phyloP scores from a whole-genome alignment of 257 asterid species.

The Buddleja alternifolia region DNA sequence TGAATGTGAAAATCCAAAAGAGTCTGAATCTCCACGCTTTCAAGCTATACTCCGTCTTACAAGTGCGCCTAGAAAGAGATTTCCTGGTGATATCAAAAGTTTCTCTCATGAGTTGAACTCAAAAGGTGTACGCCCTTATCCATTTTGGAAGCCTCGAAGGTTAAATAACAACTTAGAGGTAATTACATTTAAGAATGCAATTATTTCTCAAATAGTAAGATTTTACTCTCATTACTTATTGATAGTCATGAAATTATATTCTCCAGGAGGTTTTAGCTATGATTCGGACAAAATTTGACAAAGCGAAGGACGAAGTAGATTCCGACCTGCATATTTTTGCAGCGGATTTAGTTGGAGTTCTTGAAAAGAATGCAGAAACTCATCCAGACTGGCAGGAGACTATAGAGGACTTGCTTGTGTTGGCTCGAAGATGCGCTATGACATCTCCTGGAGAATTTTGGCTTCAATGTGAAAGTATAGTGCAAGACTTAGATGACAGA shows the following conservation, averaged over 20 bases:
- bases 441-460: constrained; percentile 93
- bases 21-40: constrained; percentile 96
- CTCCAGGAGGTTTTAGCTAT: constrained; percentile 86
- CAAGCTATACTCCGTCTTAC: constrained; percentile 98
- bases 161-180: constrained; percentile 96
- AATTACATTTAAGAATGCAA: constrained; percentile 20
- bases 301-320: constrained; percentile 99
- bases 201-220: constrained; percentile 22
- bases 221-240: constrained; percentile 29
- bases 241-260: constrained; percentile 34
- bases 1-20: constrained; percentile 95
- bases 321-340: constrained; percentile 95
- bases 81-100: constrained; percentile 94
- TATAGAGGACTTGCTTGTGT: constrained; percentile 88
- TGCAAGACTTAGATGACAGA: constrained; percentile 94
- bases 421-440: constrained; percentile 97
- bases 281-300: constrained; percentile 92
- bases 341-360: constrained; percentile 86
- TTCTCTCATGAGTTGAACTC: constrained; percentile 97
- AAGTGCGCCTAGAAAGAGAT: constrained; percentile 97
- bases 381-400: constrained; percentile 99
- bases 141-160: constrained; percentile 95
- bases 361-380: constrained; percentile 87
- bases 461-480: constrained; percentile 99
- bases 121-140: constrained; percentile 97